Conservation (phyloP, 805 yeast species). For the Jamesozyma rosinii region DNA sequence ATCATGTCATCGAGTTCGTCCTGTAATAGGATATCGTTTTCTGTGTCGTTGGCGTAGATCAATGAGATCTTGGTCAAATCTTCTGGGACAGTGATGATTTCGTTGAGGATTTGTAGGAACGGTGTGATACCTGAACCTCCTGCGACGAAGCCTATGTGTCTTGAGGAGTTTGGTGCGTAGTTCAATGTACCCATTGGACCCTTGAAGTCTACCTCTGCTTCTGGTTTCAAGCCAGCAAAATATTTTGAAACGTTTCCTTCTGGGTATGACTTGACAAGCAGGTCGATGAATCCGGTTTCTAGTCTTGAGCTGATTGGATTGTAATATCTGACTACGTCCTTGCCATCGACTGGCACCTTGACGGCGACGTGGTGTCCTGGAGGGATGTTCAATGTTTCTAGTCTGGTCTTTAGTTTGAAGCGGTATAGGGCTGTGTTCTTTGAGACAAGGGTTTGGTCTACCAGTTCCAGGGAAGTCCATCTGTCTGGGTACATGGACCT, state of each 20-base stretch:
- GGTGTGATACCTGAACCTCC: constrained; percentile 93
- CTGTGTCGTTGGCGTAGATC: constrained; percentile 66
- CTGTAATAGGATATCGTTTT: constrained; percentile 63
- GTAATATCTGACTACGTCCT: constrained; percentile 47
- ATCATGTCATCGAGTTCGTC: constrained; percentile 66
- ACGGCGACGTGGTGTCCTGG: constrained; percentile 71
- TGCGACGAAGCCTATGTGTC: constrained; percentile 59
- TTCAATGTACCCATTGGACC: constrained; percentile 75
- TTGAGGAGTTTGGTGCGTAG: constrained; percentile 50
- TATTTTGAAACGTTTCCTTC: constrained; percentile 61
- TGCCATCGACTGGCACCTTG: constrained; percentile 32
- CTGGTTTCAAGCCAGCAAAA: constrained; percentile 56
- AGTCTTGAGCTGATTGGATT: constrained; percentile 66
- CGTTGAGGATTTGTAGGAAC: constrained; percentile 67
- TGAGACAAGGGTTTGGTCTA: constrained; percentile 65
- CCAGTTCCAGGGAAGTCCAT: constrained; percentile 60
- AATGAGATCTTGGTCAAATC: constrained; percentile 54
- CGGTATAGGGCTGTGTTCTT: constrained; percentile 65
- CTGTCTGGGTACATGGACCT: constrained; percentile 40
- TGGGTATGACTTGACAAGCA: constrained; percentile 65
- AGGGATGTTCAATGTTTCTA: constrained; percentile 56
- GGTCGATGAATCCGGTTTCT: constrained; percentile 67
- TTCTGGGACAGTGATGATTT: constrained; percentile 57
- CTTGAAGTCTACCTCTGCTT: constrained; percentile 58
- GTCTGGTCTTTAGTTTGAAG: constrained; percentile 52